These are phyloP conservation scores for Wilcoxina mikolae DNA, from an alignment of 495 filamentous ascomycete genomes.

Conservation along the genomic window DNA sequence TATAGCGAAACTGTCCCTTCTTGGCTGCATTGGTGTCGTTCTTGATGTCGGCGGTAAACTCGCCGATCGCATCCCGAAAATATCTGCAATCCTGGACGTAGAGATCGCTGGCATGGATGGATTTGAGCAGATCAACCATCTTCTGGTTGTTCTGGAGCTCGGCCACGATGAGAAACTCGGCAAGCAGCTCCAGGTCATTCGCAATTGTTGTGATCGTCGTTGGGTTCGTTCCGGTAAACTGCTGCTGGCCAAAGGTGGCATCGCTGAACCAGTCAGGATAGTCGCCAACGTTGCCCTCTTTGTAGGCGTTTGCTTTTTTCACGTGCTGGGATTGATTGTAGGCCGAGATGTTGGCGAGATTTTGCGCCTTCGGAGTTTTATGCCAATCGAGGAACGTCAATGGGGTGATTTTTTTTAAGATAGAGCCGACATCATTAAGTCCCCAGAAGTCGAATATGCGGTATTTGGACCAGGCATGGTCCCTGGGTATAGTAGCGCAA, in stretches of 20 bases:
- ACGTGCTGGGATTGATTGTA: background rate
- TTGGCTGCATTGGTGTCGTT: slow-evolving; percentile 8
- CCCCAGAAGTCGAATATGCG: background rate
- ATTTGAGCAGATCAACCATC: slow-evolving; percentile 14
- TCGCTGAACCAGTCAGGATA: slow-evolving; percentile 38
- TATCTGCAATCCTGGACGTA: slow-evolving; percentile 37
- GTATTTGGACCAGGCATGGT: background rate
- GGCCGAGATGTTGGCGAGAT: background rate
- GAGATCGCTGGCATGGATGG: slow-evolving; percentile 25
- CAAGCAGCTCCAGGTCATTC: slow-evolving; percentile 21
- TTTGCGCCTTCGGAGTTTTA: slow-evolving; percentile 2
- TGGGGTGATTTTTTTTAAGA: background rate
- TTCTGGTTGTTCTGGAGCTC: slow-evolving; percentile 21
- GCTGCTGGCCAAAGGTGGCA: slow-evolving; percentile 38
- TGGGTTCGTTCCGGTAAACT: slow-evolving; percentile 38
- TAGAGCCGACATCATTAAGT: background rate
- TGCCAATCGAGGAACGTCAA: background rate
- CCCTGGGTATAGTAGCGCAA: background rate
- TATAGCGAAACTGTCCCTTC: slow-evolving; percentile 11
- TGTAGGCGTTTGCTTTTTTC: background rate
- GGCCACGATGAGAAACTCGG: slow-evolving; percentile 30
- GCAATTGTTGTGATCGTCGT: slow-evolving; percentile 33
- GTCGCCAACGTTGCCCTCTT: background rate
- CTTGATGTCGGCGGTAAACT: slow-evolving; percentile 15
- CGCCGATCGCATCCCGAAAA: slow-evolving; percentile 32